Evolutionary conservation across 148 eudicot species (phyloP), one percentile per base, ranked within the genome.

Genomic region (Rhododendron ferrugineum): DNA sequence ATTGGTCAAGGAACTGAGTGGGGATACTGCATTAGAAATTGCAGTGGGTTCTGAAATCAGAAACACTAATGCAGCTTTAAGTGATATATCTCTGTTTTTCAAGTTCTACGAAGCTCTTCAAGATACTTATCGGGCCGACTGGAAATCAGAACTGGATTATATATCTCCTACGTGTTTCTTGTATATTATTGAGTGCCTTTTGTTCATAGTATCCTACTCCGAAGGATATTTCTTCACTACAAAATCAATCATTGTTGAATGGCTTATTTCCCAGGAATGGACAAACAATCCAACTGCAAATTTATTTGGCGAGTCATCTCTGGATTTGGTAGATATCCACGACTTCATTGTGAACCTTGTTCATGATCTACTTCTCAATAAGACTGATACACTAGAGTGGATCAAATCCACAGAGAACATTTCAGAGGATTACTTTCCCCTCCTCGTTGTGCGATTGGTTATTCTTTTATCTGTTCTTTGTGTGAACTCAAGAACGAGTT

Each of bases 171-270:
- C 79, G 32, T 87, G 92, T 83, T 92, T 92, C 83, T 28, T 90
- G 2, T 90, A 90, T 87, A 88, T 92, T 70, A 58, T 90, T 47
- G 89, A 93, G 74, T 92, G 87, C 5, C 91, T 92, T 76, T 74
- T 93, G 64, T 18, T 93, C 42, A 80, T 88, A 82, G 88, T 78
- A 23, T 89, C 89, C 70, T 81, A n/a, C 70, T 68, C 75, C 40
- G 37, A 36, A 11, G 82, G 86, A 30, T 49, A 34, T 50, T 81
- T 87, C 80, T 87, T 88, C 75, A 84, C 88, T 3, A 72, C 88
- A 47, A 86, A 83, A 84, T 80, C 90, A 49, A 82, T 90, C 2
- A 74, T 86, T 56, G 85, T 85, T 1, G 91, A 90, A 66, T 88
- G 88, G 84, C 82, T 88, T 15, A 47, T 83, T 6, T 74, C 23